These are phyloP conservation scores for Hypoxylon sp. DNA, from an alignment of 2,329 filamentous ascomycete genomes.

Conservation along the genomic window DNA sequence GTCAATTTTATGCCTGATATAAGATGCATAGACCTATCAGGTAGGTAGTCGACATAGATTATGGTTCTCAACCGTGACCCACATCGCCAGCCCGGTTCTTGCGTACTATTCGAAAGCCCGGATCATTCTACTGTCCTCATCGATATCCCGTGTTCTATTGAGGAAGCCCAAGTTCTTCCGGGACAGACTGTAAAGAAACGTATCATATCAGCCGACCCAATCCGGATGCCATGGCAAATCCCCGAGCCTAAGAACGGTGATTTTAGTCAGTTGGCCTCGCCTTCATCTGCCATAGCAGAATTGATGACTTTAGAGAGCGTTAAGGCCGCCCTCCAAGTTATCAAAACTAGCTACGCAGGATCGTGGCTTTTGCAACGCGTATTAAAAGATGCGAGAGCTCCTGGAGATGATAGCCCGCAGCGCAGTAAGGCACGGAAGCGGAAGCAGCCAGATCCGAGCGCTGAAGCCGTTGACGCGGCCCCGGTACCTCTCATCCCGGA, in stretches of 20 bases:
- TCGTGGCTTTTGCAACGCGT: constrained; percentile 57
- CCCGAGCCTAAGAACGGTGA: constrained; percentile 62
- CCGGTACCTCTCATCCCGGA: constrained; percentile 50
- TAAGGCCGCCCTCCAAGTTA: constrained; percentile 53
- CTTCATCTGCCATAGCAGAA: constrained; percentile 60
- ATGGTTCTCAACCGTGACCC: constrained; percentile 15
- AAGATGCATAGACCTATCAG: too few relatives aligned
- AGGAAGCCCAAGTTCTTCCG: constrained; percentile 66
- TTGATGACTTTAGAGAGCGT: constrained; percentile 60
- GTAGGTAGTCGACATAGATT: constrained; percentile 1
- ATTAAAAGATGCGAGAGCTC: constrained; percentile 11
- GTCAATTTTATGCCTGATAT: neutral
- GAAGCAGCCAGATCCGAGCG: constrained; percentile 15
- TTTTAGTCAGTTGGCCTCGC: constrained; percentile 46
- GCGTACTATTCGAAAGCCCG: constrained; percentile 63
- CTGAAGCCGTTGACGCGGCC: constrained; percentile 7
- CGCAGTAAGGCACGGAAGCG: constrained; percentile 25
- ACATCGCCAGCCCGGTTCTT: constrained; percentile 36
- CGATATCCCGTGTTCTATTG: constrained; percentile 75
- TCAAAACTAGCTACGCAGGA: constrained; percentile 48
- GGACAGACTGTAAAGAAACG: constrained; percentile 49
- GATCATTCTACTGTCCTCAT: constrained; percentile 63
- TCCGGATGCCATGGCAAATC: constrained; percentile 56
- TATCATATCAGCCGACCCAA: constrained; percentile 56
- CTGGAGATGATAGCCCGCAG: neutral